phyloP scores from a whole-genome alignment of 495 filamentous ascomycete species.

The Hypoxylon crocopeplum region DNA sequence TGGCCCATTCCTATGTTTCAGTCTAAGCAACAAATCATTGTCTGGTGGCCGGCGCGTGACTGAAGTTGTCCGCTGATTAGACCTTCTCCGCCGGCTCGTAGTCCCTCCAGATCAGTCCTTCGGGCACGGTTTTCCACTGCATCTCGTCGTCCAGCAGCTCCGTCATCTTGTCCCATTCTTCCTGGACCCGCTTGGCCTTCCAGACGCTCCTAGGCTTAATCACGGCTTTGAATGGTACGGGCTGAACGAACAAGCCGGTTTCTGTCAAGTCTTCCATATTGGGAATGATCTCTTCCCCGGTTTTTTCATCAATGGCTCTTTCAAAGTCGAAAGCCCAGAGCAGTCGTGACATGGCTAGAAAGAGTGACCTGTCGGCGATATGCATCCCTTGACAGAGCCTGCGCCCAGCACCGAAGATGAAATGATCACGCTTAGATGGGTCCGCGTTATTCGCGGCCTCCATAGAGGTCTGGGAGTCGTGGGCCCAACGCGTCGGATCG shows the following conservation, averaged over 20 bases:
- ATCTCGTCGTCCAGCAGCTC: constrained; percentile 30
- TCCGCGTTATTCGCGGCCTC: constrained; percentile 46
- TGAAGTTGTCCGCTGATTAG: neutral
- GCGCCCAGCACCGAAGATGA: constrained; percentile 62
- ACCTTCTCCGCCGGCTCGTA: constrained; percentile 21
- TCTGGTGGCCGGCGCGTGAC: neutral
- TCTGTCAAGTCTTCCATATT: constrained; percentile 12
- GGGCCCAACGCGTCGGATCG: constrained; percentile 55
- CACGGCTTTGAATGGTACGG: constrained; percentile 5
- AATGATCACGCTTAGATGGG: constrained; percentile 46
- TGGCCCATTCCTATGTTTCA: neutral
- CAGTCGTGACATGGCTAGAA: constrained; percentile 51
- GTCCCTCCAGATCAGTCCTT: constrained; percentile 29
- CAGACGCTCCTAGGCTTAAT: constrained; percentile 12
- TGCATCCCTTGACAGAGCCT: constrained; percentile 63
- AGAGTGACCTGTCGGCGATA: constrained; percentile 60
- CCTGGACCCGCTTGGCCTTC: constrained; percentile 31
- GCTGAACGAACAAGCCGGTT: constrained; percentile 11
- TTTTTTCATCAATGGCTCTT: constrained; percentile 32
- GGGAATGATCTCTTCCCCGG: constrained; percentile 10
- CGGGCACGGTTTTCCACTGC: constrained; percentile 37
- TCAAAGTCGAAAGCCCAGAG: constrained; percentile 57
- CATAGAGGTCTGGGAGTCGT: constrained; percentile 32
- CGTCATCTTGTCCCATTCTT: constrained; percentile 36
- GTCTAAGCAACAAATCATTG: constrained; percentile 6